Base-by-base conservation (phyloP, 108 stramenopile genomes). In the Cyclotella atomus region DNA sequence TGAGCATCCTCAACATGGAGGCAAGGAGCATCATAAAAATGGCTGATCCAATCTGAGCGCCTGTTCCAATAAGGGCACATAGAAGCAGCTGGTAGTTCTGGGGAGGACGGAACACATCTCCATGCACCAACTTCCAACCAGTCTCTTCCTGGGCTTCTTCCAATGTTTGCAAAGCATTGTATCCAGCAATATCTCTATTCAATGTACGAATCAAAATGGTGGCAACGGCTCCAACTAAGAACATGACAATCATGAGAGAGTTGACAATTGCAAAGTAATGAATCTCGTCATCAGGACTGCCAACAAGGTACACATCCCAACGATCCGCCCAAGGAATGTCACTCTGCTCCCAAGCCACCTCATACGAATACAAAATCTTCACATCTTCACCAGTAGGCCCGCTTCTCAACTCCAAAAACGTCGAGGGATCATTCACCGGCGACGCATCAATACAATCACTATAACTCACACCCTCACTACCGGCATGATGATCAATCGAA, bases 181-280 rank as follows among this genome's bases (percentile, higher is more conserved):
- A 99, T 27, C 90, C 89, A 30, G 95, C 87, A 62, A 99, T 99
- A 74, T 99, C 99, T 81, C 93, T 92, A 41, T 88, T 80, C 19
- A 99, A 91, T 4, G 98, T 94, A 45, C 98, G 94, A 45, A 99
- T 85, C 83, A 99, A 85, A 74, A 98, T 97, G 66, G 95, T 96
- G 1, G 96, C 99, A 57, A 99, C 95, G 19, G 97, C 96, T 60
- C 97, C 98, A 0, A 94, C 97, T 71, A 99, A 84, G 85, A 99
- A 98, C 30, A 99, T 68, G 20, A 97, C 97, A 71, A 99, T 99
- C 96, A 99, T 97, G 66, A 98, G 88, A 12, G 94, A 96, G 89
- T 99, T 99, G 60, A 96, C 87, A 83, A 99, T 98, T 62, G 95
- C 87, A 89, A 99, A 99, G 96, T 97, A 98, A 81, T 99, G 99